Base-by-base conservation (phyloP, 129 eudicot genomes). In the Tagetes erecta region DNA sequence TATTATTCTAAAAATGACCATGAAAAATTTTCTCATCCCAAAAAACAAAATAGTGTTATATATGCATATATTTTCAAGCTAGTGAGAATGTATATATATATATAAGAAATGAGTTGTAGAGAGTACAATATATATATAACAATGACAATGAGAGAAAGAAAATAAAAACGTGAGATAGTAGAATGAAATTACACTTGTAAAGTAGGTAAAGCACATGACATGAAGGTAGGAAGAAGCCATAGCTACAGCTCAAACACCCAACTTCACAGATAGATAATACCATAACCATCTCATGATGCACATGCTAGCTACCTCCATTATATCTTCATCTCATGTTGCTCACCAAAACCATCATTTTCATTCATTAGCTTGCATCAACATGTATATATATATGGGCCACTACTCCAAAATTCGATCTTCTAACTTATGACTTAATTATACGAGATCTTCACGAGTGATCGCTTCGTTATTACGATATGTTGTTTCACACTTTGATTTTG, bases 241-340 rank as follows among this genome's bases (percentile, higher is more conserved):
- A 64, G 72, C 78, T 78, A 79, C 83, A 79, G 83, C 83, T 79
- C 83, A 72, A 79, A 42, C 78, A 73, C 78, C 78, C 74, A 65
- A 79, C 73, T 73, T 72, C 83, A 79, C 83, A 79, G 83, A 72
- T 79, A 73, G 83, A 79, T 79, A 45, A 79, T 74, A 79, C 67
- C 83, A 79, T 79, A 77, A 79, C 73, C 67, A 62, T 77, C 74
- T 72, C 78, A 62, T 62, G 4, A 53, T 35, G 33, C 64, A 64
- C 70, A 64, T 64, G 70, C 10, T 0, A 0, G 27, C 27, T 20
- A 20, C 27, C 27, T 39, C 35, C 50, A 39, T 64, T 64, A 45
- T 35, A 37, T 64, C 3, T 13, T 13, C 9, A 6, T 27, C 69
- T 14, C n/a, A 37, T 56, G 64, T 30, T 57, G 34, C 31, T 52